phyloP scores from a whole-genome alignment of 148 eudicot species.

The Camellia lanceoleosa region DNA sequence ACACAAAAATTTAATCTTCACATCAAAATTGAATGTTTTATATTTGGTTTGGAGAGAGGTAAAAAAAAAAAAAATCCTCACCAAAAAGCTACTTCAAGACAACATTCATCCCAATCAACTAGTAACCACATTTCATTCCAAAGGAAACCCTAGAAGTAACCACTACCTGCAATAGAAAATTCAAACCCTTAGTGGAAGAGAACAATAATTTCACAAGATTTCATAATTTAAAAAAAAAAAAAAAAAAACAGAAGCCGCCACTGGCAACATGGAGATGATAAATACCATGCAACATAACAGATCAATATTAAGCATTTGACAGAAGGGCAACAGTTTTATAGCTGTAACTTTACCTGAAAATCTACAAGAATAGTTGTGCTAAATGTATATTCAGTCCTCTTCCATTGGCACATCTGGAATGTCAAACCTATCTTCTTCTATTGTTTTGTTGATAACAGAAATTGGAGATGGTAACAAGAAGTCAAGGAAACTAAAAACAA shows the following conservation, averaged over 20 bases:
- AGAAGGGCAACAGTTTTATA: too few species aligned
- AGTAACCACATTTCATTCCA: neutral
- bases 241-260: neutral
- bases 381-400: conserved; percentile 47
- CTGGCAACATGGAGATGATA: neutral
- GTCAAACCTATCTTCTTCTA: conserved; percentile 84
- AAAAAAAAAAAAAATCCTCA: neutral
- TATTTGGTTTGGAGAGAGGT: neutral
- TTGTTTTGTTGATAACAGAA: conserved; percentile 60
- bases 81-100: neutral
- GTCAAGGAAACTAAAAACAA: conserved; percentile 50
- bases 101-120: neutral
- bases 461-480: conserved; percentile 55
- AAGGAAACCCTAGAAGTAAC: neutral
- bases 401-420: conserved; percentile 97
- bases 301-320: neutral
- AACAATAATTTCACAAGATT: neutral
- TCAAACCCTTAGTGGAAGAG: neutral
- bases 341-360: conserved; percentile 3
- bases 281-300: neutral
- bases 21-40: neutral
- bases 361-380: neutral
- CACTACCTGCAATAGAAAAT: neutral
- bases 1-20: neutral
- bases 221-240: too few species aligned